Evolutionary conservation across 2,329 filamentous ascomycete species (phyloP).

Genomic region (Macrophomina pseudophaseolina): DNA sequence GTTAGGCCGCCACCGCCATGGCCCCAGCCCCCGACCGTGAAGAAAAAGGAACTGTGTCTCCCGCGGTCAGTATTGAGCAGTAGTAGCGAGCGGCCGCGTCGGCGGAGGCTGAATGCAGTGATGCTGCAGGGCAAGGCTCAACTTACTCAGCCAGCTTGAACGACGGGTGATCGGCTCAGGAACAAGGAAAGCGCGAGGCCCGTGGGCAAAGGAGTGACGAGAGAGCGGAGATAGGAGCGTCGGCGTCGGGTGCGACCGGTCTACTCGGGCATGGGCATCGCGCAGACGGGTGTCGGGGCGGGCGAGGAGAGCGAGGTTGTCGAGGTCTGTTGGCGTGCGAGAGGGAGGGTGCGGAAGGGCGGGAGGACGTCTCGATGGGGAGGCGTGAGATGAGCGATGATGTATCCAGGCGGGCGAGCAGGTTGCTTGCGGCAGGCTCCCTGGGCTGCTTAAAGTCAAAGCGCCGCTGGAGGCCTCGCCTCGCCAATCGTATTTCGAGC

Average conservation of each 20-base stretch:
- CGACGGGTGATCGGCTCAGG: slow-evolving; percentile 23
- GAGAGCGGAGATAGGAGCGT: slow-evolving; percentile 24
- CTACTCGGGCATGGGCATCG: slow-evolving; percentile 25
- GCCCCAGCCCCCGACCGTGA: slow-evolving; percentile 43
- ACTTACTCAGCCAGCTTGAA: slow-evolving; percentile 37
- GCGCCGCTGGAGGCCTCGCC: slow-evolving; percentile 18
- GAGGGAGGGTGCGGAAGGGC: neutral
- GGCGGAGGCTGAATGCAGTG: slow-evolving; percentile 11
- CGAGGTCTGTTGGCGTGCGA: neutral
- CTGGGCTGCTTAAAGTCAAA: slow-evolving; percentile 19
- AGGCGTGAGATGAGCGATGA: slow-evolving; percentile 26
- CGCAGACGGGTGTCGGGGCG: neutral
- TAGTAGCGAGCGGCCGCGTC: slow-evolving; percentile 25
- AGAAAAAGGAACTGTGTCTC: slow-evolving; percentile 35
- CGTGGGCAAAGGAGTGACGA: slow-evolving; percentile 24
- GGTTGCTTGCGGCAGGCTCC: slow-evolving; percentile 21
- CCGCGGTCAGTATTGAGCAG: slow-evolving; percentile 22
- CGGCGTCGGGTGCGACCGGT: slow-evolving; percentile 17
- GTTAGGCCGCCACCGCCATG: slow-evolving; percentile 36
- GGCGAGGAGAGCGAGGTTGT: neutral
- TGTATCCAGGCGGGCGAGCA: slow-evolving; percentile 23
- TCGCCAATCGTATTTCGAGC: slow-evolving; percentile 9
- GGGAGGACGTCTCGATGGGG: slow-evolving; percentile 15
- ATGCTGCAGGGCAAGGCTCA: slow-evolving; percentile 21
- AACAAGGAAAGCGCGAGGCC: slow-evolving; percentile 24